Evolutionary conservation across 345 rosid species (phyloP).

Genomic region (Hibiscus mutabilis): DNA sequence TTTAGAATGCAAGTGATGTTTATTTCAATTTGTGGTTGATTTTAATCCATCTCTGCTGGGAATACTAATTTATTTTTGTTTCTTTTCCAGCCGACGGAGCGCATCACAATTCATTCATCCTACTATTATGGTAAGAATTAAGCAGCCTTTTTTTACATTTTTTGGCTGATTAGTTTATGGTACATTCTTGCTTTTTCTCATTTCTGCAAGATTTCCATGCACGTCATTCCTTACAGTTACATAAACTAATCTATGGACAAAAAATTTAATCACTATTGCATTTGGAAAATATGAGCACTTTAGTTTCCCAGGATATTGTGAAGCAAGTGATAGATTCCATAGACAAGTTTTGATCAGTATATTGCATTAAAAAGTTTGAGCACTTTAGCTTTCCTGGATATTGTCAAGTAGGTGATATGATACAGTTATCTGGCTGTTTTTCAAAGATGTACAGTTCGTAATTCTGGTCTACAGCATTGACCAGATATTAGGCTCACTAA

Average conservation of each 20-base stretch:
- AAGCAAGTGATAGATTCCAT: background rate
- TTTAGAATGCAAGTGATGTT: background rate
- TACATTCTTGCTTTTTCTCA: background rate
- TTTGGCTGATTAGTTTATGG: background rate
- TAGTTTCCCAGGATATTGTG: background rate
- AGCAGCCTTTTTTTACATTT: background rate
- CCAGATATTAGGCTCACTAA: background rate
- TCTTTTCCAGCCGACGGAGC: slow-evolving; percentile 30
- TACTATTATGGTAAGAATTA: slow-evolving; percentile 60
- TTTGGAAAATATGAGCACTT: background rate
- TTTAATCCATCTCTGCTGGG: background rate
- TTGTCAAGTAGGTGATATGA: background rate
- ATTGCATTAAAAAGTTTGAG: background rate
- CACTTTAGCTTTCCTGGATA: background rate
- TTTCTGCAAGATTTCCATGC: background rate
- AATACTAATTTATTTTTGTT: background rate
- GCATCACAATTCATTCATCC: slow-evolving; percentile 78
- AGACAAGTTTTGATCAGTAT: background rate
- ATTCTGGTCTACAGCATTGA: background rate
- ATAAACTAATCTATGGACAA: background rate
- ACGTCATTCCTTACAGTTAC: background rate
- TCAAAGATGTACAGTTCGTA: background rate
- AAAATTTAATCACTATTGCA: background rate
- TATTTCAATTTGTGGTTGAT: background rate
- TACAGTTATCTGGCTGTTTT: background rate